Evolutionary conservation across 2,329 filamentous ascomycete genomes (phyloP).

Genomic region (Cladosporium halotolerans): DNA sequence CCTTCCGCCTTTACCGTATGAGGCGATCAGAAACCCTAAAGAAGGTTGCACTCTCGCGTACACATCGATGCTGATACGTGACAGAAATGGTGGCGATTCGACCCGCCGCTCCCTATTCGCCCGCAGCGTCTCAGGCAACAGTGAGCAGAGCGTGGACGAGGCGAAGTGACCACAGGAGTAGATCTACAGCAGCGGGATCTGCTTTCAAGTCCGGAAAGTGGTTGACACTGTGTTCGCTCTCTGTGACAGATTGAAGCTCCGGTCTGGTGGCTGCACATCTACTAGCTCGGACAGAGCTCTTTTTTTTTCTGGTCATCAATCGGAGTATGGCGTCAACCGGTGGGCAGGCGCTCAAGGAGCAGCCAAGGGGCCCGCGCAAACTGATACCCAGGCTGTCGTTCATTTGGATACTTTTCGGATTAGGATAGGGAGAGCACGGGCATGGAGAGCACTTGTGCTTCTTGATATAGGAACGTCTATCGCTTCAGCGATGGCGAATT

Average conservation of each 20-base stretch:
- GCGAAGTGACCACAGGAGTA: not conserved
- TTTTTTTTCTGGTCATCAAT: too few relatives aligned
- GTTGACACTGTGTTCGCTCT: too few relatives aligned
- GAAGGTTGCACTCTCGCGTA: too few relatives aligned
- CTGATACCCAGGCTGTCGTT: conserved; percentile 9
- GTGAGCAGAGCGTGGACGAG: not conserved
- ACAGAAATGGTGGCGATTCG: conserved; percentile 4
- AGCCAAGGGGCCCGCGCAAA: conserved; percentile 7
- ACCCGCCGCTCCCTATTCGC: conserved; percentile 11
- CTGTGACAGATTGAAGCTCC: too few relatives aligned
- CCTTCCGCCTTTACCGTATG: not conserved
- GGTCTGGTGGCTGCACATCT: too few relatives aligned
- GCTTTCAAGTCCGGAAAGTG: not conserved
- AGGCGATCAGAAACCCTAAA: not conserved
- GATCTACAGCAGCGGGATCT: conserved; percentile 1
- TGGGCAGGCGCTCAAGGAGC: not conserved
- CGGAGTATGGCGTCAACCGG: conserved; percentile 1
- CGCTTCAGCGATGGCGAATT: too few relatives aligned
- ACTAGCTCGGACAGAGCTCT: too few relatives aligned
- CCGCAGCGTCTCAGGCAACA: conserved; percentile 5
- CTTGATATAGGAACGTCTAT: too few relatives aligned
- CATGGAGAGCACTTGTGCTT: too few relatives aligned
- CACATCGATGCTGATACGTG: too few relatives aligned
- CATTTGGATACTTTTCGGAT: not conserved
- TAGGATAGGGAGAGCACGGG: too few relatives aligned